Conservation (phyloP, 2,329 filamentous ascomycete genomes). For the Neurospora sp. region DNA sequence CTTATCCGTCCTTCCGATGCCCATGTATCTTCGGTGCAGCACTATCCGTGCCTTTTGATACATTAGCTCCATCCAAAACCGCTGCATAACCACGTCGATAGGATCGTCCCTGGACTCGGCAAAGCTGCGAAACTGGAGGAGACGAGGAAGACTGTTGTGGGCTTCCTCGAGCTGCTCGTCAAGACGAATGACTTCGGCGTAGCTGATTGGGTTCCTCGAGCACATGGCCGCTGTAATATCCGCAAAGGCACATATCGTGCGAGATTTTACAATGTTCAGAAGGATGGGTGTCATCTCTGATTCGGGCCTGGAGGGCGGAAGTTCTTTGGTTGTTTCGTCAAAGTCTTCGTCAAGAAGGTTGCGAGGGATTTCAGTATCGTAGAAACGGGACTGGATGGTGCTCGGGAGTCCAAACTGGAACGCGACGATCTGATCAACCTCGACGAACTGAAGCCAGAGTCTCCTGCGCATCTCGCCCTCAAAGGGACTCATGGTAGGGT, state of each 20-base stretch:
- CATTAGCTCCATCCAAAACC: slow-evolving; percentile 18
- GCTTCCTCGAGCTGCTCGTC: slow-evolving; percentile 14
- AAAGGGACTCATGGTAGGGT: slow-evolving; percentile 33
- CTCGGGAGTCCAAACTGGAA: slow-evolving; percentile 44
- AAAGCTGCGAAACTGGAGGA: slow-evolving; percentile 9
- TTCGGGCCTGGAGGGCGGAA: slow-evolving; percentile 32
- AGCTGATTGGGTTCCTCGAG: slow-evolving; percentile 5
- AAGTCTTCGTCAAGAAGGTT: slow-evolving; percentile 43
- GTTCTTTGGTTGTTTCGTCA: slow-evolving; percentile 32
- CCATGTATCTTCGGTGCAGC: slow-evolving; percentile 20
- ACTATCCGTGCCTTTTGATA: slow-evolving; percentile 18
- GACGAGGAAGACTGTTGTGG: slow-evolving; percentile 9
- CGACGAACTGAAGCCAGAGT: slow-evolving; percentile 35
- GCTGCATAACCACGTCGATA: slow-evolving; percentile 17
- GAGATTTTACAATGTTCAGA: slow-evolving; percentile 11
- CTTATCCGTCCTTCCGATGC: slow-evolving; percentile 22
- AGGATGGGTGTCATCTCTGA: slow-evolving; percentile 31
- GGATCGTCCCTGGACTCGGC: slow-evolving; percentile 14
- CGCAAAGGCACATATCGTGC: slow-evolving; percentile 14
- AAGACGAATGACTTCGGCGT: slow-evolving; percentile 14
- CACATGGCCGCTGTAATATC: slow-evolving; percentile 12
- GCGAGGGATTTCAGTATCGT: slow-evolving; percentile 34
- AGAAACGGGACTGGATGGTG: slow-evolving; percentile 36
- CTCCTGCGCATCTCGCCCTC: slow-evolving; percentile 42
- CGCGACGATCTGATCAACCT: slow-evolving; percentile 37